These are phyloP conservation scores for Taphrina betulina DNA, from an alignment of 1,139 yeast genomes.

Conservation along the genomic window DNA sequence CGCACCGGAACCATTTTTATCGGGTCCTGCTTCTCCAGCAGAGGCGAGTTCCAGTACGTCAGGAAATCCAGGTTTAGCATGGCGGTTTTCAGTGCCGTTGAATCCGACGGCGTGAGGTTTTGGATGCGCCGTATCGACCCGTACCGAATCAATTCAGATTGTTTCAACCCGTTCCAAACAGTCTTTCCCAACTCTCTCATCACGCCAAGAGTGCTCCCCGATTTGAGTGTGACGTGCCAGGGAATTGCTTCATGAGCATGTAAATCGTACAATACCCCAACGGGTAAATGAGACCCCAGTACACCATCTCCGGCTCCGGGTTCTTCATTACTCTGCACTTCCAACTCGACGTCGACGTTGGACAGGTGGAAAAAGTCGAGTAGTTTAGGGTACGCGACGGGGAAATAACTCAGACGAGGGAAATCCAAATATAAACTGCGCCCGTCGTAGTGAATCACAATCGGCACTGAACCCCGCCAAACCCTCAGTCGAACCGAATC, in stretches of 20 bases:
- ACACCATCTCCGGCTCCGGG: neutral
- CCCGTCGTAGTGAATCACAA: neutral
- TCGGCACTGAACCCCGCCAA: constrained; percentile 21
- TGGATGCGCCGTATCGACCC: neutral
- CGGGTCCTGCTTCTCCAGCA: neutral
- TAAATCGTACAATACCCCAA: constrained; percentile 30
- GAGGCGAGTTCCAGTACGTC: neutral
- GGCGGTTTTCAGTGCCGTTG: neutral
- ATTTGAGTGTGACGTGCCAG: constrained; percentile 4
- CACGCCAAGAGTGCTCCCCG: neutral
- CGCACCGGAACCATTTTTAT: constrained; percentile 10
- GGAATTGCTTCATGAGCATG: neutral
- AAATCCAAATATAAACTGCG: constrained; percentile 1
- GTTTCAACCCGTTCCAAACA: constrained; percentile 25
- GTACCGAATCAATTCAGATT: constrained; percentile 5
- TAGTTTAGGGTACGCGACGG: constrained; percentile 1
- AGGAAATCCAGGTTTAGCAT: constrained; percentile 7
- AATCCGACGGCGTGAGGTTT: constrained; percentile 1
- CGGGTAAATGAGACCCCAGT: constrained; percentile 6
- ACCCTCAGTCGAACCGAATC: constrained; percentile 12
- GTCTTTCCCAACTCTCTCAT: neutral
- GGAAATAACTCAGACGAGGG: constrained; percentile 19
- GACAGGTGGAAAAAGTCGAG: constrained; percentile 1
- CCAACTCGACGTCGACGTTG: neutral
- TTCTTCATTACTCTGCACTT: neutral